These are phyloP conservation scores for Naganishia albida DNA, from an alignment of 1,284 basidiomycete genomes.

Conservation along the genomic window DNA sequence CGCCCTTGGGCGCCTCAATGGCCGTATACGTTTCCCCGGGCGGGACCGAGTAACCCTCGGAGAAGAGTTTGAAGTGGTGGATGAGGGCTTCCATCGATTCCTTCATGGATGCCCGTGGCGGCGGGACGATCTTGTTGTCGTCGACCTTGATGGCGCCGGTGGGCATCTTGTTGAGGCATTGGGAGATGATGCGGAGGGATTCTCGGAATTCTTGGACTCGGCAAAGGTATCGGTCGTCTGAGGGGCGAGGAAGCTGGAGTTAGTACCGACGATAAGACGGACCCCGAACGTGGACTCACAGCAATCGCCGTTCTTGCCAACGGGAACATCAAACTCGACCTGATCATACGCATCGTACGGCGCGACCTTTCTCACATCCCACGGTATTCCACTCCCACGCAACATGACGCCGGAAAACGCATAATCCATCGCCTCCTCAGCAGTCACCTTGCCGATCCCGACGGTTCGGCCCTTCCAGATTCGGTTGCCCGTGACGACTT, in stretches of 20 bases:
- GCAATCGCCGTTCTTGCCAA: constrained; percentile 96
- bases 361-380: constrained; percentile 89
- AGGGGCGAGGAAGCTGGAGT: background rate
- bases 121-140: constrained; percentile 97
- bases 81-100: constrained; percentile 98
- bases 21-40: constrained; percentile 95
- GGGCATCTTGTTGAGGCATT: constrained; percentile 98
- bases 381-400: constrained; percentile 87
- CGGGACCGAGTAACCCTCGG: constrained; percentile 96
- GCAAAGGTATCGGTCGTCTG: constrained; percentile 73
- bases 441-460: constrained; percentile 86
- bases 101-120: constrained; percentile 96
- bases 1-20: constrained; percentile 97
- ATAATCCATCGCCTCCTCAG: constrained; percentile 89
- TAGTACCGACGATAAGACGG: background rate
- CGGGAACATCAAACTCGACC: constrained; percentile 96
- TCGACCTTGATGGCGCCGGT: constrained; percentile 91
- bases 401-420: constrained; percentile 97
- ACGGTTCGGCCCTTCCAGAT: constrained; percentile 97
- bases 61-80: constrained; percentile 99
- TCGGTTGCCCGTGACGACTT: constrained; percentile 94
- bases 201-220: constrained; percentile 98
- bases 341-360: constrained; percentile 98
- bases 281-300: constrained; percentile 55
- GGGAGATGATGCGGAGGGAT: constrained; percentile 77